phyloP scores from a whole-genome alignment of 495 filamentous ascomycete genomes.

The Penicillium turbatum region DNA sequence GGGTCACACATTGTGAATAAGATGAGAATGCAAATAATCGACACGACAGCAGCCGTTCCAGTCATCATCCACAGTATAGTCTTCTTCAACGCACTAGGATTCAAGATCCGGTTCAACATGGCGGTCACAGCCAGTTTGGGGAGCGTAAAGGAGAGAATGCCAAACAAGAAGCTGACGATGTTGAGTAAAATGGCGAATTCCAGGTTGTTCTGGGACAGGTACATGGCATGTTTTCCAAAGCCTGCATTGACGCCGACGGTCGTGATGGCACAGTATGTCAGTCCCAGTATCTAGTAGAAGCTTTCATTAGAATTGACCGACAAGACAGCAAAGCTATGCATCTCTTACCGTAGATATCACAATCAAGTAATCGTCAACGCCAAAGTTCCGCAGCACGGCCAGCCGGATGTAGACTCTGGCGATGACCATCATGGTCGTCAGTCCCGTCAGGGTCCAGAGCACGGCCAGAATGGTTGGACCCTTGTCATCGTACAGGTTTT shows the following conservation, averaged over 20 bases:
- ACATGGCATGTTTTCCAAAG: slow-evolving; percentile 19
- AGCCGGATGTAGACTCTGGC: slow-evolving; percentile 46
- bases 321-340: background rate
- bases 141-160: slow-evolving; percentile 26
- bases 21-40: slow-evolving; percentile 21
- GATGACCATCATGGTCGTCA: slow-evolving; percentile 31
- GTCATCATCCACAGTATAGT: slow-evolving; percentile 18
- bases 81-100: slow-evolving; percentile 18
- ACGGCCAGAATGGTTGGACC: slow-evolving; percentile 42
- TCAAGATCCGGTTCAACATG: slow-evolving; percentile 26
- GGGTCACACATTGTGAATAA: slow-evolving; percentile 26
- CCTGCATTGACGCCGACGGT: slow-evolving; percentile 17
- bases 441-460: slow-evolving; percentile 34
- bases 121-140: slow-evolving; percentile 29
- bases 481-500: slow-evolving; percentile 24
- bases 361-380: slow-evolving; percentile 51
- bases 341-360: slow-evolving; percentile 34
- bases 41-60: slow-evolving; percentile 12
- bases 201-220: slow-evolving; percentile 4
- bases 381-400: slow-evolving; percentile 40
- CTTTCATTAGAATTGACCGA: background rate
- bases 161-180: slow-evolving; percentile 21
- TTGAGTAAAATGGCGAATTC: slow-evolving; percentile 23
- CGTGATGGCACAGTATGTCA: slow-evolving; percentile 20
- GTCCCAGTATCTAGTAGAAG: slow-evolving; percentile 11